Evolutionary conservation across 768 basidiomycete species (phyloP), one percentile per base, ranked within the genome.

Genomic region (Auriculariales sp.): DNA sequence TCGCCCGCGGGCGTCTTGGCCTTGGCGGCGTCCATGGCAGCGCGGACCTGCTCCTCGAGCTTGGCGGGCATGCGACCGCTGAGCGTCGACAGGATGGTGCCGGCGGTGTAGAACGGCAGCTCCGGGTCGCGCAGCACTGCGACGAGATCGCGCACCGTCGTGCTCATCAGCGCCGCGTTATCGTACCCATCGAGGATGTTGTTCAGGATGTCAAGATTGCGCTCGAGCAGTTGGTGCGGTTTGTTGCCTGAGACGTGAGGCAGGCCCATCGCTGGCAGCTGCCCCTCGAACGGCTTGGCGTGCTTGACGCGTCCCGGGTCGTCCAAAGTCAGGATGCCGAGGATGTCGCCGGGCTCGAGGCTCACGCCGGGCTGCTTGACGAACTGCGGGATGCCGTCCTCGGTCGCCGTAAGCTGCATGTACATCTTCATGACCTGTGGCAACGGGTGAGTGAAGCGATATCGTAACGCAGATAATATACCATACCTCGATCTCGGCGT

Each of bases 301-400:
- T 98, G 94, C 62, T 90, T 95, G 61, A 98, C 95, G 50, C 91
- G 90, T 51, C 79, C 76, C 32, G 94, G 95, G 63, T 98, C 93
- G 59, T 98, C 95, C 51, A 98, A 78, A 9, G 91, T 88, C 50
- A 98, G 74, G 59, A 98, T 93, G 66, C 95, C 95, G 52, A 99
- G 79, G 50, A 99, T 92, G 64, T 97, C 95, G 24, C 95, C 95
- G 11, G 93, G 90, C 55, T 94, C 89, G 49, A 99, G 77, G 55
- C 89, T 92, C 61, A 93, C 89, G 58, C 95, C 95, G 49, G 95
- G 89, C 63, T 99, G 95, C 68, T 98, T 99, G 66, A 98, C 89
- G 58, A 98, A 79, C 58, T 94, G 92, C 15, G 93, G 82, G 42
- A 83, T 74, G 59, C 95, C 95, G 62, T 94, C 90, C 63, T 99